Base-by-base conservation (phyloP, 257 asterid genomes). In the Ilex aquifolium region DNA sequence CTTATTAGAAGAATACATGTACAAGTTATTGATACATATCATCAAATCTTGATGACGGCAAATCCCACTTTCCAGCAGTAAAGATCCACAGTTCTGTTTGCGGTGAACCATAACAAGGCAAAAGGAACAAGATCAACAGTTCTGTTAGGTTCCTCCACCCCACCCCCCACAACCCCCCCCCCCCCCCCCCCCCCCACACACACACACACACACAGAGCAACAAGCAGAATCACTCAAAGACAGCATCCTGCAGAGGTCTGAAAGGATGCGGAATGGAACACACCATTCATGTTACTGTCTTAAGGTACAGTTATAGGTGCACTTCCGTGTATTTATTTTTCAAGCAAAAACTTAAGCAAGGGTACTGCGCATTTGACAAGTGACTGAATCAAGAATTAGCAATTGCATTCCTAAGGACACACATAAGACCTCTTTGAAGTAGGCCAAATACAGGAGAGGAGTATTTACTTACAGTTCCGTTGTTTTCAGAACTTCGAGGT, bases 381-480 rank as follows among this genome's bases (percentile, higher is more conserved):
- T 4, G 42, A 36, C 42, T 36, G 17, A 15, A 49, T n/a, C 17
- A 49, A 49, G 31, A 4, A 53, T 15, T 17, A 53, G 11, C 10
- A 53, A 14, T 53, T 53, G 30, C 14, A 53, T 16, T 10, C 15
- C 27, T 53, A 21, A 53, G 15, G 57, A 21, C 4, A 5, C n/a
- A 14, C 13, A 46, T 11, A 15, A 21, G 2, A 53, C 31, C 5
- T 4, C 14, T 13, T 29, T 57, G 32, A 40, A 44, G 2, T 15
- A 27, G 27, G 31, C 53, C 17, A 32, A 62, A 52, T 21, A 14
- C 44, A 48, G 36, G 21, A 27, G 2, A 7, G 10, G n/a, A n/a
- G 44, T 40, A 69, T 48, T 76, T 61, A 72, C 99, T 79, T 80
- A 92, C 99, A 44, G 65, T 76, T 85, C 94, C 99, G 70, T 93